Evolutionary conservation across 1,284 basidiomycete species (phyloP).

Genomic region (Cryptococcus hybrid): DNA sequence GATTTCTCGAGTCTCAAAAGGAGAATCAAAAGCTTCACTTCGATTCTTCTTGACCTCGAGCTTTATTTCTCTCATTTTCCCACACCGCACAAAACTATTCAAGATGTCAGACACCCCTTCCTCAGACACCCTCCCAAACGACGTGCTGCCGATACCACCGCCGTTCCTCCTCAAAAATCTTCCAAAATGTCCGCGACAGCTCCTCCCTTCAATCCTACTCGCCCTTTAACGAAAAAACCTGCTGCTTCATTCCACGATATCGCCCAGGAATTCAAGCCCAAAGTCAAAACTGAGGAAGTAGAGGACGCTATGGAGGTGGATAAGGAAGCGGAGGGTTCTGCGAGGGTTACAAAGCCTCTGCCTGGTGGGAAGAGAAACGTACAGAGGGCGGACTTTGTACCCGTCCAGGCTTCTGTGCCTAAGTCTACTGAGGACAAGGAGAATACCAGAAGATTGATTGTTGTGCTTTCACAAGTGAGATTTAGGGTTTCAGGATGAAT

Average conservation of each 20-base stretch:
- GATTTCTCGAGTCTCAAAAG: not conserved
- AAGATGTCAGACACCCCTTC: slow-evolving; percentile 21
- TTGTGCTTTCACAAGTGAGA: slow-evolving; percentile 63
- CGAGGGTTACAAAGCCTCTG: slow-evolving; percentile 39
- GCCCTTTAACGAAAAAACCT: slow-evolving; percentile 3
- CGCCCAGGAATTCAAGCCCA: slow-evolving; percentile 8
- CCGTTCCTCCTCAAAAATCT: slow-evolving; percentile 24
- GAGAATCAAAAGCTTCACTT: not conserved
- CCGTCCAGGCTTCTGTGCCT: slow-evolving; percentile 63
- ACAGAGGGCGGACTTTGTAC: slow-evolving; percentile 44
- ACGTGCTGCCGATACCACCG: slow-evolving; percentile 21
- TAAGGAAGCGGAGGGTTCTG: slow-evolving; percentile 12
- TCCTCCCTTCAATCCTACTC: slow-evolving; percentile 39
- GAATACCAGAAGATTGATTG: slow-evolving; percentile 72
- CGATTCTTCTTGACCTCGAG: not conserved
- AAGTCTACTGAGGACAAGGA: slow-evolving; percentile 60
- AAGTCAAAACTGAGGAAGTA: not conserved
- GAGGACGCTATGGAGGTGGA: slow-evolving; percentile 11
- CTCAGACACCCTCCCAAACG: slow-evolving; percentile 26
- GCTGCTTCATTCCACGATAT: slow-evolving; percentile 17
- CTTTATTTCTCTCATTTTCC: not conserved
- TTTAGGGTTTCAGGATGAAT: not conserved
- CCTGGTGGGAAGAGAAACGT: slow-evolving; percentile 12
- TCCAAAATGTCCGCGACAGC: slow-evolving; percentile 44
- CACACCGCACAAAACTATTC: not conserved